phyloP scores from a whole-genome alignment of 805 yeast genomes.

The Limtongia smithiae region DNA sequence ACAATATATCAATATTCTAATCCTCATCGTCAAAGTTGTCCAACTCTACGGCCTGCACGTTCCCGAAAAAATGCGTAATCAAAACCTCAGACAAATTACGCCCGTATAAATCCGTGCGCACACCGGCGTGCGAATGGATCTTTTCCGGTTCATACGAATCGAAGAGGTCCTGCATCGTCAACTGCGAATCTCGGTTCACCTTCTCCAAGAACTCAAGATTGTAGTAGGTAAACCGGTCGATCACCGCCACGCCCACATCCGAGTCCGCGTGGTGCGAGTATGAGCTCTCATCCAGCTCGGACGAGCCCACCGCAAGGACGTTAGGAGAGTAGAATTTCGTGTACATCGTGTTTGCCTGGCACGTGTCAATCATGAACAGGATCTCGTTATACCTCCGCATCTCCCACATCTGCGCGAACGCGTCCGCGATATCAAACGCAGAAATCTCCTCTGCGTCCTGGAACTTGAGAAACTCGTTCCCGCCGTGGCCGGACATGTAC shows the following conservation, averaged over 20 bases:
- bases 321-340: conserved; percentile 89
- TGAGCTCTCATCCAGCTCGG: conserved; percentile 80
- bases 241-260: conserved; percentile 96
- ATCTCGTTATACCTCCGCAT: conserved; percentile 93
- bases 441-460: conserved; percentile 98
- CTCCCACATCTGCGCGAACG: conserved; percentile 94
- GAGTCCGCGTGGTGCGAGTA: conserved; percentile 94
- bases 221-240: conserved; percentile 91
- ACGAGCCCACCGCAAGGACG: conserved; percentile 87
- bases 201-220: conserved; percentile 83
- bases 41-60: conserved; percentile 30
- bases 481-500: conserved; percentile 98
- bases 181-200: conserved; percentile 68
- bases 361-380: conserved; percentile 96
- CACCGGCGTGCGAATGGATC: conserved; percentile 92
- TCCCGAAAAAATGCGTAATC: conserved; percentile 89
- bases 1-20: background rate
- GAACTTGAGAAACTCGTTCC: conserved; percentile 92
- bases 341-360: conserved; percentile 98
- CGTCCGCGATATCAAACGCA: conserved; percentile 93
- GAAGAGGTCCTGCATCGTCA: conserved; percentile 78
- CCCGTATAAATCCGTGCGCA: conserved; percentile 71
- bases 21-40: conserved; percentile 21
- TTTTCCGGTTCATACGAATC: conserved; percentile 78
- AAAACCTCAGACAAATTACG: conserved; percentile 65